Evolutionary conservation across 768 basidiomycete species (phyloP).

Genomic region (Suillus subalutaceus): DNA sequence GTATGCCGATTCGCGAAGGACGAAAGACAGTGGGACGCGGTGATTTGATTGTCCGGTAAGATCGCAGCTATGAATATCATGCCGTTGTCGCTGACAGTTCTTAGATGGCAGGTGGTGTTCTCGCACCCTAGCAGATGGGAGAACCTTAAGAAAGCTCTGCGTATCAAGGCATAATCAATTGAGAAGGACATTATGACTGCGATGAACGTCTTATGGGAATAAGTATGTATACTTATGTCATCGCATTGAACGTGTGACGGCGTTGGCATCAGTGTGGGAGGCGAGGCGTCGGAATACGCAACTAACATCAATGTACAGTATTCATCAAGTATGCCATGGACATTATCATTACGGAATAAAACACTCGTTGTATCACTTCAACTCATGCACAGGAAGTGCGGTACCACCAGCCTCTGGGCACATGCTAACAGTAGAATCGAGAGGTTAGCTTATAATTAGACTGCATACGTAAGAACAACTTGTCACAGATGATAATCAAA

Average conservation of each 20-base stretch:
- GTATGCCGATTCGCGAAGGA: slow-evolving; percentile 68
- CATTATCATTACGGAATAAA: neutral
- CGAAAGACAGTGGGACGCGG: slow-evolving; percentile 58
- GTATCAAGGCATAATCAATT: slow-evolving; percentile 26
- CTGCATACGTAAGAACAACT: neutral
- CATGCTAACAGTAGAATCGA: neutral
- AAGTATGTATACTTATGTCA: slow-evolving; percentile 6
- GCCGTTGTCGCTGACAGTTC: neutral
- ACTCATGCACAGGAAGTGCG: neutral
- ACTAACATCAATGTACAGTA: slow-evolving; percentile 34
- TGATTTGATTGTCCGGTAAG: slow-evolving; percentile 65
- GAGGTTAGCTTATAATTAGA: neutral
- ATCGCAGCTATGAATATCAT: slow-evolving; percentile 15
- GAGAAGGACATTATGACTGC: slow-evolving; percentile 18
- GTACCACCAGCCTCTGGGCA: neutral
- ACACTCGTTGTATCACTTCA: neutral
- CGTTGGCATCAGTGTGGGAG: neutral
- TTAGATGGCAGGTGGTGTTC: slow-evolving; percentile 37
- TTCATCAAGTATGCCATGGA: slow-evolving; percentile 16
- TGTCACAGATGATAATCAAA: neutral
- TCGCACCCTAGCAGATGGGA: slow-evolving; percentile 35
- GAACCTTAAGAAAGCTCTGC: slow-evolving; percentile 31
- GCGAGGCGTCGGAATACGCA: slow-evolving; percentile 9
- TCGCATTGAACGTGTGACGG: slow-evolving; percentile 17
- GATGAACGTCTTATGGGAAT: slow-evolving; percentile 24